Evolutionary conservation across 2,329 filamentous ascomycete genomes (phyloP), one percentile per base, ranked within the genome.

Genomic region (Paecilomyces sp.): DNA sequence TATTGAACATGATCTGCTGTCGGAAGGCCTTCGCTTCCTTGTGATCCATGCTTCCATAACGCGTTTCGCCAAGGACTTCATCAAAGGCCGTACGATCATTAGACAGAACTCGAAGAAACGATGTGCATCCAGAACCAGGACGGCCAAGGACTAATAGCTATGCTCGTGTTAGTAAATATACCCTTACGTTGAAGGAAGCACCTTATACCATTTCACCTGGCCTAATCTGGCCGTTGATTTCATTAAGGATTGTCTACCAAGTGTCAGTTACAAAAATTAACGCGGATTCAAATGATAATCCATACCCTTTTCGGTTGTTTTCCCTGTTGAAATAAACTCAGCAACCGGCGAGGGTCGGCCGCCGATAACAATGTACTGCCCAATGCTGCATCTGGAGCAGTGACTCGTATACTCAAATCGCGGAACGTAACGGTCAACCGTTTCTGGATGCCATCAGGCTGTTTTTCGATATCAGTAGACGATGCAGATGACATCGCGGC

Each of bases 91-190:
- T 75, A 41, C 87, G 76, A 61, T 85, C 81, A 66, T 90, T 91
- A 51, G 86, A 83, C 3, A 91, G 77, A 56, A 88, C 79, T 63
- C 88, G 89, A 18, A 91, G 78, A 13, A 91, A 80, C 0, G 88
- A 88, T 0, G 88, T 89, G 70, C 88, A 91, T 22, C 88, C 88
- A 4, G 85, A 82, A 0, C 87, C 88, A 0, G 88, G 87, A 1
- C 86, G 80, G 1, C 88, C 88, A 0, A 90, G 77, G 0, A 90
- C 86, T 0, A 90, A 77, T 1, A 89, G 72, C 87, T 73, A 55
- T n/a, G 2, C 28, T 31, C 54, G 18, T 13, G 64, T 34, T 65
- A 60, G 51, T 13, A 50, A 60, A 18, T 3, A 28, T 25, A 22
- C 7, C 31, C 28, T 22, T 22, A 33, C 28, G 4, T 51, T 15